Evolutionary conservation across 805 yeast genomes (phyloP), one percentile per base, ranked within the genome.

Genomic region (Teunomyces kruisii): DNA sequence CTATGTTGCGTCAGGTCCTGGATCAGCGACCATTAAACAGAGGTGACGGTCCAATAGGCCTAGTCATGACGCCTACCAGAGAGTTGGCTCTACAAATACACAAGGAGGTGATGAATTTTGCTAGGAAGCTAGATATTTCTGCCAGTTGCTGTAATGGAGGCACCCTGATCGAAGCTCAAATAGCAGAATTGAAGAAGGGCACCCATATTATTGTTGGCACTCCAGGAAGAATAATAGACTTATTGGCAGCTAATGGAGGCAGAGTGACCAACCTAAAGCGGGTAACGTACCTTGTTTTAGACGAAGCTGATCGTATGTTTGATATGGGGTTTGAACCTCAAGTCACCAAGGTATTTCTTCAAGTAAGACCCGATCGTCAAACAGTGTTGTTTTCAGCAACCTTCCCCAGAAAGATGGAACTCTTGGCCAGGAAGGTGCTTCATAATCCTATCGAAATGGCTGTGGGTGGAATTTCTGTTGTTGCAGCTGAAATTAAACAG

Each of bases 251-350:
- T 3, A 92, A 92, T 59, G 68, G 79, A 31, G 97, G 97, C 0
- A 74, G 88, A 41, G 79, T 90, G 1, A 74, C 86, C 3, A 83
- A 81, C 49, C 70, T 94, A 6, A 67, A 72, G 24, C 68, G 91
- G 35, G 81, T 86, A 5, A 83, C 96, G 0, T 89, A 84, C 62
- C 74, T 89, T n/a, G 95, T 91, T 0, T 68, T 94, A 47, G 99
- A 94, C 61, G 99, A 94, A 60, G 97, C 98, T 1, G 99, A 94
- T 64, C 69, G 99, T 51, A 83, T 94, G 86, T 92, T 92, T 68
- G 99, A 94, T 62, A 72, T 94, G 78, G 99, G 99, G 1, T 94
- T 94, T 66, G 98, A 89, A 55, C 98, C 99, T 0, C 99, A 94
- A 59, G 89, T 94, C 3, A 81, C 79, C 53, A 88, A 88, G 56